Evolutionary conservation across 208 protist genomes (phyloP), one percentile per base, ranked within the genome.

Genomic region (Trypanosomatidae sp.): DNA sequence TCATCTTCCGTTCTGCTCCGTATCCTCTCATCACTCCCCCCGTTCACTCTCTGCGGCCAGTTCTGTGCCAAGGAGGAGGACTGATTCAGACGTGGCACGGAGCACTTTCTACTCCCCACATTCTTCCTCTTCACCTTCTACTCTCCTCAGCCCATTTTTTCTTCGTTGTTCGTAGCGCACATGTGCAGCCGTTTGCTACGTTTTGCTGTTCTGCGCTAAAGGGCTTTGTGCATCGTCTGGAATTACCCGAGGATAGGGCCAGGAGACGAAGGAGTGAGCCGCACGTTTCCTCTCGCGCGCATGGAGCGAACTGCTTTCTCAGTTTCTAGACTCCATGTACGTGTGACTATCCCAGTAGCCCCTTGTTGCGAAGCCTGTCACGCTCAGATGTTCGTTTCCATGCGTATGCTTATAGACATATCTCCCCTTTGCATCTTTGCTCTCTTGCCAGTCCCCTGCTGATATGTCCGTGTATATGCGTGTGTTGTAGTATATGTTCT

Each of bases 141-240:
- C 39, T 28, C 4, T 77, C 9, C 30, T 36, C 30, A 19, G n/a
- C 46, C 22, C 15, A n/a, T 66, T 30, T 75, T 53, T 71, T 72
- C 22, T 53, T 72, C 19, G 6, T 6, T 15, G 49, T 36, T 36
- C 7, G 49, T 15, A 53, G 22, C 49, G 19, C 22, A 25, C 49
- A 8, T 53, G 49, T 53, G 19, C 22, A 22, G 19, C 49, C 7
- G 19, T 25, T 53, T 53, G 7, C 49, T 53, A 6, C 4, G 7
- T 25, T 53, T 25, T 53, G 3, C 1, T 53, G 2, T 53, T 53
- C 49, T 53, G 49, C 49, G 5, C 19, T 15, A 53, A 25, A 53
- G 49, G 49, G 17, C 33, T 76, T 53, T 53, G 49, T 8, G 49
- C 22, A 22, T 53, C 22, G 13, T 53, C 49, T 53, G 22, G 49